A percentile compares a stretch with the other conserved stretches of the same genome.
phyloP scores from a whole-genome alignment of 2,329 filamentous ascomycete genomes.

The Dothiorella sarmentorum region DNA sequence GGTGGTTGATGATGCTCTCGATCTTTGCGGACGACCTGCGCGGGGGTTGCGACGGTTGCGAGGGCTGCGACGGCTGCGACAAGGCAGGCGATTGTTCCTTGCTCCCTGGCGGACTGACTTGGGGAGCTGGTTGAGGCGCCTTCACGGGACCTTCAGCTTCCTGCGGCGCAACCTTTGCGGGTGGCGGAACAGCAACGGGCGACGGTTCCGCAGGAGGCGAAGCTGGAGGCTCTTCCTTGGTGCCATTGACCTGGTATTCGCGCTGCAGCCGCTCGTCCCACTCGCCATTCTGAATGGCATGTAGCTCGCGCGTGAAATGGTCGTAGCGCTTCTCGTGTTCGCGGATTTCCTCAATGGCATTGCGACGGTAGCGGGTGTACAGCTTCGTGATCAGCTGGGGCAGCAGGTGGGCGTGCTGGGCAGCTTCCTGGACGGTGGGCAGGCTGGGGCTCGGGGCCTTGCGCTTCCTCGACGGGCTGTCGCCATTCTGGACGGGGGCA shows the following conservation, averaged over 20 bases:
- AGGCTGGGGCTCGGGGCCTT: slow-evolving; percentile 66
- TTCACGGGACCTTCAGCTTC: slow-evolving; percentile 8
- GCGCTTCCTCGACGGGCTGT: slow-evolving; percentile 59
- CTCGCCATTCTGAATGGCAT: slow-evolving; percentile 61
- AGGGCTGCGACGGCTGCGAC: not conserved
- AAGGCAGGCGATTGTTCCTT: slow-evolving; percentile 7
- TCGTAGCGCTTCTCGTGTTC: slow-evolving; percentile 69
- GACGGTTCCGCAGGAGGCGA: slow-evolving; percentile 23
- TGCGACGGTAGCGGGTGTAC: slow-evolving; percentile 70
- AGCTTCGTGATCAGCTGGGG: slow-evolving; percentile 69
- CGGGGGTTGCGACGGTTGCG: not conserved
- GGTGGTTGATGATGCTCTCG: slow-evolving; percentile 17
- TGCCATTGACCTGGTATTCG: slow-evolving; percentile 26
- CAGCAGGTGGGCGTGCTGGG: slow-evolving; percentile 64
- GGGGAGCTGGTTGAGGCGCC: not conserved
- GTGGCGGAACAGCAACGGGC: not conserved
- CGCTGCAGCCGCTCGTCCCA: slow-evolving; percentile 44
- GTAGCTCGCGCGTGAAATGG: slow-evolving; percentile 63
- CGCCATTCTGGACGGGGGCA: slow-evolving; percentile 36
- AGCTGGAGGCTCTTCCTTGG: slow-evolving; percentile 22
- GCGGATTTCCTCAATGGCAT: slow-evolving; percentile 66
- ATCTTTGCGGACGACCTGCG: slow-evolving; percentile 14
- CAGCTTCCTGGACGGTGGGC: slow-evolving; percentile 63
- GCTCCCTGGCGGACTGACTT: slow-evolving; percentile 7
- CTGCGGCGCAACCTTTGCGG: slow-evolving; percentile 9